Evolutionary conservation across 768 basidiomycete species (phyloP).

Genomic region (Cyathus striatus): DNA sequence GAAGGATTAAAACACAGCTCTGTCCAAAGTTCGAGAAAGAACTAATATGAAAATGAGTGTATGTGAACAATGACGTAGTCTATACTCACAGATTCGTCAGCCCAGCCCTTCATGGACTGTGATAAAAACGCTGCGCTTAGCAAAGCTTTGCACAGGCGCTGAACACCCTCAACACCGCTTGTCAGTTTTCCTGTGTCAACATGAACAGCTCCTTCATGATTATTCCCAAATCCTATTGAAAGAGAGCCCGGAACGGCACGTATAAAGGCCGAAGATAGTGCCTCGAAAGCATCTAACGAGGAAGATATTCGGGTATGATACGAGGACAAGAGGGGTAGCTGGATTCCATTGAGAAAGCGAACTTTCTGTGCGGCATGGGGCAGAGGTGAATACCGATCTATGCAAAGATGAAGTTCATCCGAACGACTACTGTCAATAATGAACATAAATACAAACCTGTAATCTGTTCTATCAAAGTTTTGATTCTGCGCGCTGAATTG

Average conservation of each 20-base stretch:
- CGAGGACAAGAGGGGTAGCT: conserved; percentile 75
- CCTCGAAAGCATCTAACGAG: conserved; percentile 92
- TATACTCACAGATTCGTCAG: conserved; percentile 79
- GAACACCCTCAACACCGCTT: conserved; percentile 77
- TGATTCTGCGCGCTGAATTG: conserved; percentile 77
- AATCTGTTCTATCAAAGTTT: conserved; percentile 85
- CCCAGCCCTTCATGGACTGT: conserved; percentile 72
- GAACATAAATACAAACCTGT: conserved; percentile 52
- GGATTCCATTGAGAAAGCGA: conserved; percentile 79
- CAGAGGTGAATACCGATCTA: conserved; percentile 89
- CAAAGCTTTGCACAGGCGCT: conserved; percentile 80
- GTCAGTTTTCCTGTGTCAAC: conserved; percentile 66
- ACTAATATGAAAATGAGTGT: conserved; percentile 38
- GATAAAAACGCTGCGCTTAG: conserved; percentile 76
- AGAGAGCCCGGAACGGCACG: conserved; percentile 92
- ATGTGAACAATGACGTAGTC: conserved; percentile 3
- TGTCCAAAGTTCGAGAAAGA: conserved; percentile 87
- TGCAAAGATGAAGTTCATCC: not conserved
- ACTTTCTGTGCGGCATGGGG: conserved; percentile 74
- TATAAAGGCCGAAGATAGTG: conserved; percentile 80
- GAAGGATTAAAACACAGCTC: conserved; percentile 63
- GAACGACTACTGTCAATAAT: no score
- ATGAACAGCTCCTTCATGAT: conserved; percentile 32
- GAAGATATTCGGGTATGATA: conserved; percentile 77
- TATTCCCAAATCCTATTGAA: conserved; percentile 47